Evolutionary conservation across 2,329 filamentous ascomycete species (phyloP).

Genomic region (Claviceps digitariae): DNA sequence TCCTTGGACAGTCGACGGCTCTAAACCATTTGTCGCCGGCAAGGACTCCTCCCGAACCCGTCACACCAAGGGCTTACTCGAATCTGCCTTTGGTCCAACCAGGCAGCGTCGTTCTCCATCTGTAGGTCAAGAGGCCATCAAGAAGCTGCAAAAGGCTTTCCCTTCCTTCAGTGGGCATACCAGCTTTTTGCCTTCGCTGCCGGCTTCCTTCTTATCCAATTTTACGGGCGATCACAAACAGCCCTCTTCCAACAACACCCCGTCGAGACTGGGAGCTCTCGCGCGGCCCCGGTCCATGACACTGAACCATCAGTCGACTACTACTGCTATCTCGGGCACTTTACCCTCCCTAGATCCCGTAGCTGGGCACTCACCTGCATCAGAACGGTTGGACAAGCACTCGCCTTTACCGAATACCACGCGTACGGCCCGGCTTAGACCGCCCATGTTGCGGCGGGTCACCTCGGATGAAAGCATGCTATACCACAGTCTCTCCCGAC

Average conservation of each 20-base stretch:
- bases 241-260: neutral
- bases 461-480: constrained; percentile 60
- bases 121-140: constrained; percentile 42
- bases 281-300: constrained; percentile 1
- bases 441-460: constrained; percentile 17
- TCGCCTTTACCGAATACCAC: neutral
- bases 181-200: constrained; percentile 28
- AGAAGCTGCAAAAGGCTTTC: constrained; percentile 40
- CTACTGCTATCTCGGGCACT: neutral
- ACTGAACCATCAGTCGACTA: neutral
- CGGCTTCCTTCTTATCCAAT: constrained; percentile 26
- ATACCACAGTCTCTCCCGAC: constrained; percentile 59
- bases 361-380: neutral
- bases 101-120: constrained; percentile 39
- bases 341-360: no score
- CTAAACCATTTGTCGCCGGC: constrained; percentile 5
- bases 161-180: constrained; percentile 31
- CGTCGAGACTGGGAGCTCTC: neutral
- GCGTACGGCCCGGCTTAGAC: constrained; percentile 8
- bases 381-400: neutral
- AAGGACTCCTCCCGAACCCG: constrained; percentile 11
- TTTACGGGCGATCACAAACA: constrained; percentile 16
- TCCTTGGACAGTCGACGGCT: constrained; percentile 15
- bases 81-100: constrained; percentile 31
- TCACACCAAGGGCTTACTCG: constrained; percentile 22